Evolutionary conservation across 768 basidiomycete species (phyloP), one percentile per base, ranked within the genome.

Genomic region (Glaciozyma martinii): DNA sequence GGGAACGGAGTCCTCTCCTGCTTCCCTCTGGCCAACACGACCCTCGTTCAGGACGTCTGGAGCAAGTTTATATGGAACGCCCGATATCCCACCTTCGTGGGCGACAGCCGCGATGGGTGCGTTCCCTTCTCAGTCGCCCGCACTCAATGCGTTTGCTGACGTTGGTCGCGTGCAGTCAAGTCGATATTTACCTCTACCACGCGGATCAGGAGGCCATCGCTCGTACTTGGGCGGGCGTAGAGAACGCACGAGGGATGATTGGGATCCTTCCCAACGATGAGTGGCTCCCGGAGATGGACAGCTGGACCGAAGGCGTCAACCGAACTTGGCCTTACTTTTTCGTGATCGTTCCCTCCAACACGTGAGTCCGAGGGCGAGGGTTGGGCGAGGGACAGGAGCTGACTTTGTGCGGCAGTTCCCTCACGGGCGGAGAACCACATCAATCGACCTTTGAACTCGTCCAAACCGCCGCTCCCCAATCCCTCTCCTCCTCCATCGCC

Each of bases 1-100:
- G 84, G 84, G 66, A 92, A 92, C 78, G 76, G 82, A 56, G 79
- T 89, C 66, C 80, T 85, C 50, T 88, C 89, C 12, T 93, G 91
- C 75, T 91, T 81, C 74, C 91, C 91, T 15, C 79, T 78, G 0
- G 56, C 76, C 12, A 77, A 80, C 63, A 82, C 82, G 27, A 66
- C 78, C 30, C 79, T 92, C 66, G 76, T 81, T n/a, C 90, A 94
- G 76, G 82, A 86, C 72, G 76, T 87, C 56, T 89, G 83, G 80
- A 83, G 85, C 6, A 81, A 84, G 44, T 85, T 68, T 46, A 68
- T 67, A 62, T 74, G 76, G 88, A 86, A 71, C 44, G 59, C 68
- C 18, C 66, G 66, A 19, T 62, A 56, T 33, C 66, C 65, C 9
- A 72, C 49, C 50, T 64, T 66, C 43, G 65, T 67, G 52, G 65